Percentiles rank a stretch among this genome's conserved stretches.
These are phyloP conservation scores for Lepiota brunneoincarnata DNA, from an alignment of 768 basidiomycete genomes.

Conservation along the genomic window DNA sequence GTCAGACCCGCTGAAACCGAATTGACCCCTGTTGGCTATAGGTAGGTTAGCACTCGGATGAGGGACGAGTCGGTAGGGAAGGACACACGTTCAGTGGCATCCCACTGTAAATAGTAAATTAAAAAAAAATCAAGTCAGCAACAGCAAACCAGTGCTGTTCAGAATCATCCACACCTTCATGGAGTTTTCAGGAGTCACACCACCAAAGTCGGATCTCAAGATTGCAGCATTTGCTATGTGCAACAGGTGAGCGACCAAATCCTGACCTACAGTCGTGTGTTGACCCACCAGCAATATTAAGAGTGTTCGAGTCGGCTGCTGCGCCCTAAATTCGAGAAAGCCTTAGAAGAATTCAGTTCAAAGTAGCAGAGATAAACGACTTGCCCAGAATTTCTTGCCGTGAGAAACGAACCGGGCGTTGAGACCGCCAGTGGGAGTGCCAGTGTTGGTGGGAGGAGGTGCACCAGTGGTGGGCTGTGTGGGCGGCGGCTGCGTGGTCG, in stretches of 20 bases:
- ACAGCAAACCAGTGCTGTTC: not conserved
- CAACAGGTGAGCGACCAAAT: not conserved
- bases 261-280: not conserved
- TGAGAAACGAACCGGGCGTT: constrained; percentile 24
- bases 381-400: constrained; percentile 30
- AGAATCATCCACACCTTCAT: constrained; percentile 29
- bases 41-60: not conserved
- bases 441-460: constrained; percentile 6
- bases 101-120: constrained; percentile 25
- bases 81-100: constrained; percentile 31
- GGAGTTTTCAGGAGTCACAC: constrained; percentile 39
- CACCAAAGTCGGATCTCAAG: constrained; percentile 32
- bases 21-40: constrained; percentile 25
- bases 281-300: constrained; percentile 22
- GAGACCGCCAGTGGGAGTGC: constrained; percentile 16
- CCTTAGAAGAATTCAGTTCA: not conserved
- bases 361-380: not conserved
- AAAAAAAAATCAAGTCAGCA: not conserved
- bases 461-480: not conserved
- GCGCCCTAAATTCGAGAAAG: constrained; percentile 20
- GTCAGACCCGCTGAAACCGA: constrained; percentile 30
- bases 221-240: constrained; percentile 27
- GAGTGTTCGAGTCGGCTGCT: constrained; percentile 24
- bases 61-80: not conserved
- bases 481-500: not conserved